Conservation (phyloP, 139 green algal genomes). For the Trebouxia sp. region DNA sequence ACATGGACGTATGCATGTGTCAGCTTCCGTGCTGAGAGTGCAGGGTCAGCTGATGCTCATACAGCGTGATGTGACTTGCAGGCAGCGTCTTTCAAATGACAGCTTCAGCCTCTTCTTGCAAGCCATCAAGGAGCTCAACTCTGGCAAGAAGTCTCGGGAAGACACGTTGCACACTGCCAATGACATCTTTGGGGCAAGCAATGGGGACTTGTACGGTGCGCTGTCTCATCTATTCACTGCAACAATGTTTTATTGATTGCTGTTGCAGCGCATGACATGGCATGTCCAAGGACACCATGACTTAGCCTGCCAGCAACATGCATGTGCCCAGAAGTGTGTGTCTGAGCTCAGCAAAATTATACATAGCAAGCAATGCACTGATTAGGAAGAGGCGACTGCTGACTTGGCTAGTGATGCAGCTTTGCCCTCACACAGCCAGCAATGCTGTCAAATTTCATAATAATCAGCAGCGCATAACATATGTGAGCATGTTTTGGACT, state of each 20-base stretch:
- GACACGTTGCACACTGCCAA: slow-evolving; percentile 66
- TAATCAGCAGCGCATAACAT: background rate
- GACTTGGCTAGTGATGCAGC: too few relatives aligned
- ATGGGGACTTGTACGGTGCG: slow-evolving; percentile 66
- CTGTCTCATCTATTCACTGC: background rate
- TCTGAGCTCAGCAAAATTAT: too few relatives aligned
- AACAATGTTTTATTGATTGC: background rate
- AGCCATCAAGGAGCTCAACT: slow-evolving; percentile 84
- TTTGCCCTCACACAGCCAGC: background rate
- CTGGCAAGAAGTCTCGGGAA: slow-evolving; percentile 64
- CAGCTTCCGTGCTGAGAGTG: too few relatives aligned
- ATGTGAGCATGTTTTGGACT: background rate
- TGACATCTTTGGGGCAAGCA: slow-evolving; percentile 64
- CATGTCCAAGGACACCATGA: background rate
- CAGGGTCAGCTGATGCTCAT: background rate
- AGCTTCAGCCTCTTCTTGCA: slow-evolving; percentile 77
- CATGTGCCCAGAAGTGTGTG: too few relatives aligned
- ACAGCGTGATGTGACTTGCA: background rate
- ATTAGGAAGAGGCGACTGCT: too few relatives aligned
- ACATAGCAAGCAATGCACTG: too few relatives aligned
- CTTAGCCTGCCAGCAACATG: background rate
- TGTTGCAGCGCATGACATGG: background rate
- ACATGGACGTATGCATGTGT: too few relatives aligned
- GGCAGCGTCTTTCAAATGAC: slow-evolving; percentile 72
- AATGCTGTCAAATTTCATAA: background rate